Evolutionary conservation across 352 stramenopile genomes (phyloP), one percentile per base, ranked within the genome.

Genomic region (Phytophthora pinifolia): DNA sequence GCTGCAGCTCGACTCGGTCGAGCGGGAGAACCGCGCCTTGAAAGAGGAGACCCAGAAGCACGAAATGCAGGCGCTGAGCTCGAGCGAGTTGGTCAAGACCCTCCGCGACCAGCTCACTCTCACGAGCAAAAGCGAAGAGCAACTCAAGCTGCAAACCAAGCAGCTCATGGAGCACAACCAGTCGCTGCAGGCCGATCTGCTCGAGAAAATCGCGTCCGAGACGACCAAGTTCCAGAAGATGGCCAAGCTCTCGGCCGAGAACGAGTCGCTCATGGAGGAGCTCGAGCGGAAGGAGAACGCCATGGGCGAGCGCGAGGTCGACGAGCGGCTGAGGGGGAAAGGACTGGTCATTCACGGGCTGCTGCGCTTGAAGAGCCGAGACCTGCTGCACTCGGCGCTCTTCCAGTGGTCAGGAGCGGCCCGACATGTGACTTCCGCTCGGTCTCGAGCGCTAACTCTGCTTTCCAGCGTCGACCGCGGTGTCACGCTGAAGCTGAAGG

Each of bases 131-230:
- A 86, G 74, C 62, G 79, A 89, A 51, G 74, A 84, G 48, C 76
- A 89, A 34, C 57, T 89, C 34, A 86, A 89, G 47, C 60, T 86
- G 13, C 79, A 89, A 54, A 87, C 72, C 9, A 76, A 80, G 29
- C 74, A 87, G 44, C 70, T 89, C 15, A 80, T 87, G 39, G 72
- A 89, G 41, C 79, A 87, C 42, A 89, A 89, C 17, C 79, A 84
- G 38, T 68, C 79, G 4, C 52, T 89, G 3, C 74, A 89, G 35
- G 54, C 69, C n/a, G 79, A 89, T 45, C 51, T 87, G 27, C 61
- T 89, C 2, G 76, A 87, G 32, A 87, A 87, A 49, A 87, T 89
- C 17, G 76, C 74, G 12, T 65, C 66, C 6, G 79, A 87, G 53
- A 82, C 74, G 7, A 70, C 62, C 44, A 86, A 86, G 30, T 86